Base-by-base conservation (phyloP, 1,284 basidiomycete genomes). In the Kalmanozyma brasiliensis region DNA sequence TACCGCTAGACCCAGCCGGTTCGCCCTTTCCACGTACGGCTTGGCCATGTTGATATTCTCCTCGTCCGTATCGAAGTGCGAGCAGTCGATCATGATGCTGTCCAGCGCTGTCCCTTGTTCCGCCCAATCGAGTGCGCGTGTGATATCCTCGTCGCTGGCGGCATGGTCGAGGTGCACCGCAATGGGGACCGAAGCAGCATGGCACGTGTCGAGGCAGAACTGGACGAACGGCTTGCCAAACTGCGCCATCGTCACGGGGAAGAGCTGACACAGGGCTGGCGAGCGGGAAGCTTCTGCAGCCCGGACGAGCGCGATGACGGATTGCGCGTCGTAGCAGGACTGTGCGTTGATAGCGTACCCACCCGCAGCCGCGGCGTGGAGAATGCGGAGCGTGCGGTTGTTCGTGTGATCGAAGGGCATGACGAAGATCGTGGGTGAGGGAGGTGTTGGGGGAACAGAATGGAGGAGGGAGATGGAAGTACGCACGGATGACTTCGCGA, bases 1-100 rank as follows among this genome's bases (percentile, higher is more conserved):
- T 30, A 84, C 84, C 1, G 84, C 83, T 43, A 85, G 82, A 16
- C 84, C 84, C 35, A 77, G 68, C 35, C 49, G 69, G 34, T 77
- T 78, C 0, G 79, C 79, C 8, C 76, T 55, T 35, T 65, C 22
- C 41, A 76, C 74, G 44, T 52, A 66, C 16, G 71, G 71, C 24
- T 52, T 46, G 3, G 71, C 71, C 67, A 63, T 56, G 11, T 44
- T 36, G 37, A 73, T 73, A 40, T 71, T 73, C 4, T 71, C 58
- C 26, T 72, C 67, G 40, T 73, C 71, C 13, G 52, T 66, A 17
- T 73, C 71, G 19, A 35, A 32, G 30, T 73, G 71, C 9, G 33
- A 40, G 41, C 67, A 71, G 38, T 73, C 71, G 30, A 73, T 67
- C 71, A 73, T 73, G 48, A 73, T 73, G 4, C 44, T 52, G 33